phyloP scores from a whole-genome alignment of 1,284 basidiomycete species.

The Earliella scabrosa region DNA sequence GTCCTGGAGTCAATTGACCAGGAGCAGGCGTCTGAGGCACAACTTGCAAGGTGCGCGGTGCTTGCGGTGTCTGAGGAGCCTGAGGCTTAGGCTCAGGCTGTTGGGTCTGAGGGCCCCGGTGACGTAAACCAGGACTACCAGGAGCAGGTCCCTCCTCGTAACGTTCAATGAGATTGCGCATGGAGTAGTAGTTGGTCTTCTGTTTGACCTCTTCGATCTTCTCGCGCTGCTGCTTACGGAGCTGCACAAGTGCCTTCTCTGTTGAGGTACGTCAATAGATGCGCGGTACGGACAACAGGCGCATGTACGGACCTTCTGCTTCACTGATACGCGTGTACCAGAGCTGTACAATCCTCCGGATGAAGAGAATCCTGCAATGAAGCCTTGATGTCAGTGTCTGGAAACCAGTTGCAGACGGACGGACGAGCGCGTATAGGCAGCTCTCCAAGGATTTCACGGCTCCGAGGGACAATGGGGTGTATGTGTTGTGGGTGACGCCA shows the following conservation, averaged over 20 bases:
- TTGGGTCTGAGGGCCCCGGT: constrained; percentile 22
- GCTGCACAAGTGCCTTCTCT: constrained; percentile 82
- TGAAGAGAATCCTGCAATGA: constrained; percentile 73
- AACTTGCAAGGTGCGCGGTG: constrained; percentile 18
- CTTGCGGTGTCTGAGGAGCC: constrained; percentile 32
- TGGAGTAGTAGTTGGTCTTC: constrained; percentile 94
- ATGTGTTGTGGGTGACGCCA: no score
- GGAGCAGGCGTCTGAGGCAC: constrained; percentile 28
- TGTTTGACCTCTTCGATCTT: constrained; percentile 98
- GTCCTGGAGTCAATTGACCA: constrained; percentile 26
- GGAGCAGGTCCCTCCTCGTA: constrained; percentile 73
- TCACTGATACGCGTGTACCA: constrained; percentile 89
- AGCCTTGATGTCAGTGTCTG: background rate
- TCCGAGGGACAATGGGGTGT: background rate
- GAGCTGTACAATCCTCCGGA: constrained; percentile 82
- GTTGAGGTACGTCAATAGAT: background rate
- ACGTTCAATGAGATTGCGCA: constrained; percentile 87
- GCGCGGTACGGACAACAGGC: background rate
- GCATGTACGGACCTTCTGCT: constrained; percentile 71
- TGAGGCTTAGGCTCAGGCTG: constrained; percentile 10
- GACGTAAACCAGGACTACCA: constrained; percentile 35
- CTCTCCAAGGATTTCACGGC: no score
- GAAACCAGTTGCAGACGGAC: no score
- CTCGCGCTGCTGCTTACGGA: constrained; percentile 81
- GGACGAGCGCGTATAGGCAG: background rate